Base-by-base conservation (phyloP, 192 early-diverging fungal species). In the Geranomyces michiganensis region DNA sequence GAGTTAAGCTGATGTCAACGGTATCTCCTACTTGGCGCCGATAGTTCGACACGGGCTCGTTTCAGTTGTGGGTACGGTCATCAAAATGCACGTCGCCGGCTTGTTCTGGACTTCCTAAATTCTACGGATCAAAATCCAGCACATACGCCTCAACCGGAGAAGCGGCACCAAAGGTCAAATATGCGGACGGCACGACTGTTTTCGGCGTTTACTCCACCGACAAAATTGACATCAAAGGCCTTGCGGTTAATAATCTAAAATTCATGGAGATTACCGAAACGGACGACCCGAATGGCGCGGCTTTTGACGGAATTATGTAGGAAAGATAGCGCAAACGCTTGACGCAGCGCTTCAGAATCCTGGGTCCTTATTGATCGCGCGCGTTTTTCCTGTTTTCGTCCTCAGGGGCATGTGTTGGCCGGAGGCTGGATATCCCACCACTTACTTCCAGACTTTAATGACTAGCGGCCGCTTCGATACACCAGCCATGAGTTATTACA, bases 31-130 rank as follows among this genome's bases (percentile, higher is more conserved):
- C n/a, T n/a, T n/a, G 62, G 36, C 24, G 64, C 69, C 30, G 41
- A 77, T 27, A 64, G 32, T 79, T 85, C 65, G 83, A 85, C 55
- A 81, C 77, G 8, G 83, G 83, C 26, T 79, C 77, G 9, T 82
- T 67, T 64, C 66, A 70, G 22, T 48, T 81, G 19, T 85, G 83
- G 83, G 64, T 81, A 21, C 73, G 79, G 5, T 77, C 78, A 15
- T 67, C 51, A 33, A 31, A 22, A 30, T 85, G 83, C 70, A 74
- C 65, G 19, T 30, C 56, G 12, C 14, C 55, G 27, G 31, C 64
- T 0, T 81, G 82, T 72, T 41, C 27, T 3, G 59, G 53, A 13
- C 62, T 73, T 1, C 55, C 74, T 33, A 29, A 61, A 1, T 84
- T 77, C 56, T 32, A 77, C 32, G 59, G 70, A 14, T 48, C 32